phyloP scores from a whole-genome alignment of 257 asterid genomes.

The Gentiana straminea region DNA sequence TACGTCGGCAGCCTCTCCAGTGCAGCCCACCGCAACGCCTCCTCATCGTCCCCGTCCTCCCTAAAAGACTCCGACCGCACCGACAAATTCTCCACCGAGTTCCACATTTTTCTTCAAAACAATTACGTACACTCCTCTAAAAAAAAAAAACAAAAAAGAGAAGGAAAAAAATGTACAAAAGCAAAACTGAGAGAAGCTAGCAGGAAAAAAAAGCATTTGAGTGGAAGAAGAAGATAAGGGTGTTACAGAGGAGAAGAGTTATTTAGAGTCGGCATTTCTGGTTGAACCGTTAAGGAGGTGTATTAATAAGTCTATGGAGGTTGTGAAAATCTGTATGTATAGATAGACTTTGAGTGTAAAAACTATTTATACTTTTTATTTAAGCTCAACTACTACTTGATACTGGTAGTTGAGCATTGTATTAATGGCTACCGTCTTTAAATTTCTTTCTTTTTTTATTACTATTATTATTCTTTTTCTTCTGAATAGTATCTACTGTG shows the following conservation, averaged over 20 bases:
- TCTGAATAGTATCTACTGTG: neutral
- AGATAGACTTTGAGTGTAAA: neutral
- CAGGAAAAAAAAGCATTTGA: neutral
- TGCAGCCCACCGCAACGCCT: conserved; percentile 97
- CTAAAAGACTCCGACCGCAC: conserved; percentile 78
- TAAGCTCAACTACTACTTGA: conserved; percentile 14
- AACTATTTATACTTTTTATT: neutral
- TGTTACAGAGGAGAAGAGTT: conserved; percentile 20
- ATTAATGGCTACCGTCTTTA: conserved; percentile 11
- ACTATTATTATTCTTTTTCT: neutral
- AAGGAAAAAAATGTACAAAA: neutral
- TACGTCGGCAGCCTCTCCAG: conserved; percentile 90
- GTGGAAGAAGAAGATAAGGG: conserved; percentile 18
- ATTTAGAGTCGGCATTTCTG: conserved; percentile 32
- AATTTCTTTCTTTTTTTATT: neutral
- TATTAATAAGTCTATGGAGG: neutral
- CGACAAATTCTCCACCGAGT: conserved; percentile 72
- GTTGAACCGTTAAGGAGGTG: conserved; percentile 18
- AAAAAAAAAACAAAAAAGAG: neutral
- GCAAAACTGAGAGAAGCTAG: neutral
- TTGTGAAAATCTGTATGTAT: conserved; percentile 4
- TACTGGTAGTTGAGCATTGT: conserved; percentile 17
- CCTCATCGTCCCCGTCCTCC: conserved; percentile 91
- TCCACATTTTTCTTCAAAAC: conserved; percentile 46
- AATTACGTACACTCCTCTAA: neutral